Base-by-base conservation (phyloP, 1,284 basidiomycete species). In the Violaceomyces palustris region DNA sequence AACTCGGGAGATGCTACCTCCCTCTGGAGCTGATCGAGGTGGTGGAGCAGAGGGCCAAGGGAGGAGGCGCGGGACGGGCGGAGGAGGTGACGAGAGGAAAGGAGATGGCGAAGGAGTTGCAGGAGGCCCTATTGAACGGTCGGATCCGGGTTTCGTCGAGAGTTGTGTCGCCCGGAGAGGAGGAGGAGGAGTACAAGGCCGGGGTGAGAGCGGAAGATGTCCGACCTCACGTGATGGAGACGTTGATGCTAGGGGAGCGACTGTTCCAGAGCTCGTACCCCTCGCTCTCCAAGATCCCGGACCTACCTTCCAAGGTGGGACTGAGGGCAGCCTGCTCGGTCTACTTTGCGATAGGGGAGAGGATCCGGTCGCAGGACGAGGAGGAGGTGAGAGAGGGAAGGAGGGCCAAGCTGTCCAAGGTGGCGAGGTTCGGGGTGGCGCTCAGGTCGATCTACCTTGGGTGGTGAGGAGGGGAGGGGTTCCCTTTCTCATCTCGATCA, bases 271-370 rank as follows among this genome's bases (percentile, higher is more conserved):
- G 41, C 21, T 42, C 62, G 1, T 61, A 52, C 17, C 61, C 64
- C 1, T 45, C 62, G 15, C 39, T 67, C 12, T 39, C 34, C 11
- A 42, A 49, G 28, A 45, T 67, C 10, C 64, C 64, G 8, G 51
- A 51, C 15, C 48, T 38, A 4, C 52, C 64, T 2, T 62, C 64
- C 2, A 43, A 57, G 1, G 54, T 60, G 10, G 63, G 64, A 3
- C 35, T 67, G 9, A 42, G 61, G 24, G 64, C 61, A 1, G 64
- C 64, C 10, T 67, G 64, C 37, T 47, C 59, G 6, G 64, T 65
- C 6, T 67, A 67, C 30, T 49, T 53, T 2, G 51, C 54, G 7
- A 67, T 67, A 14, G 60, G 56, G 2, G 48, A 43, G 4, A 39
- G 32, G 15, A 57, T 61, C 33, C 33, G 55, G 27, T 33, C 40